phyloP scores from a whole-genome alignment of 331 rosid species.

The Phaseolus coccineus region DNA sequence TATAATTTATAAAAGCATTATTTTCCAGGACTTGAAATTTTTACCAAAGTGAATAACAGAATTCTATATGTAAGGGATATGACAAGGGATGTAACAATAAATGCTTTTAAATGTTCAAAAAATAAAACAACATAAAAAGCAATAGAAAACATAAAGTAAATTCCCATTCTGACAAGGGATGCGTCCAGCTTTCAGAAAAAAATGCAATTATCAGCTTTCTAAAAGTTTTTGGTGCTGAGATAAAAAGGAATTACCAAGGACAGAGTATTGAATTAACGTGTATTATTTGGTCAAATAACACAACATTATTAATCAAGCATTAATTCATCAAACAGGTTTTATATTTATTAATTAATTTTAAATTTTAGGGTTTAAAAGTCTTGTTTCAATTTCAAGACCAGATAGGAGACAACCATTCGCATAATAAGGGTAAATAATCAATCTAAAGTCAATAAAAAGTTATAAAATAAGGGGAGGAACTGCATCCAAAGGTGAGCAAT shows the following conservation, averaged over 20 bases:
- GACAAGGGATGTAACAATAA: neutral
- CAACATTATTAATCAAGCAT: neutral
- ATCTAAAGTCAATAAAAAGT: neutral
- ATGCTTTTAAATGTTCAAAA: neutral
- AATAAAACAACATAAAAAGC: neutral
- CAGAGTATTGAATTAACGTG: neutral
- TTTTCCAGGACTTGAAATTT: neutral
- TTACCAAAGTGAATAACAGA: neutral
- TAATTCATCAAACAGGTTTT: neutral
- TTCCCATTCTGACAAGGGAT: neutral
- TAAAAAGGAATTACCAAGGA: neutral
- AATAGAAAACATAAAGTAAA: neutral
- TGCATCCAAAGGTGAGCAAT: slow-evolving; percentile 28
- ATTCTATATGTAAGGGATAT: neutral
- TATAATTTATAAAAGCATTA: neutral
- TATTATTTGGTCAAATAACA: neutral
- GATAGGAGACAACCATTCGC: neutral
- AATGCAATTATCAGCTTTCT: slow-evolving; percentile 15
- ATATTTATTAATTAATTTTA: neutral
- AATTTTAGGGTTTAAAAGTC: slow-evolving; percentile 23
- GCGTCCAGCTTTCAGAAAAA: slow-evolving; percentile 10
- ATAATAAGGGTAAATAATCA: slow-evolving; percentile 12
- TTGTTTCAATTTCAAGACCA: too few species aligned
- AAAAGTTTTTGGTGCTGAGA: neutral
- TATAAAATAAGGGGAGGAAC: neutral